Base-by-base conservation (phyloP, 768 basidiomycete species). In the Termitomyces sp. region DNA sequence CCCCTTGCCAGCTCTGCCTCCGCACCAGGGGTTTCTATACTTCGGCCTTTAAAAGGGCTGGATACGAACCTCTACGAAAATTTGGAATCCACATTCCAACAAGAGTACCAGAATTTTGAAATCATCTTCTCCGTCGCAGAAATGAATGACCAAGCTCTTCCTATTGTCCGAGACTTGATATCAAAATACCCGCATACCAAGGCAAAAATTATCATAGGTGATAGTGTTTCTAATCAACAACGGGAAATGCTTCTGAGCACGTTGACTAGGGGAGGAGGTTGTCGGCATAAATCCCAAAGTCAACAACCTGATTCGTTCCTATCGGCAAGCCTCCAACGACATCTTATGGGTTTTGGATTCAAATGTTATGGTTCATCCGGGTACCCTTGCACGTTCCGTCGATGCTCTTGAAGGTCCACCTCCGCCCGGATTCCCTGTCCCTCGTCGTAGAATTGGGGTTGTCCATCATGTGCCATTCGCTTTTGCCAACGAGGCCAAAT, bases 391-490 rank as follows among this genome's bases (percentile, higher is more conserved):
- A 2, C 86, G 93, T 58, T 86, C 93, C 15, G 90, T 98, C 36
- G 91, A 90, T 66, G 77, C 85, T n/a, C 79, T 96, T 44, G 76
- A 72, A 13, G 75, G 75, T 42, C 72, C 80, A 3, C 69, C 78
- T 3, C 58, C 71, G n/a, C 69, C 78, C 4, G 64, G 65, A 48
- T 62, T 74, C 11, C 39, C 62, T 15, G 12, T 27, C 30, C 53
- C 60, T 27, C 66, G 63, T 48, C 77, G 75, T 58, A 81, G 83
- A 48, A 81, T 96, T 45, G 94, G 86, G 4, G 80, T 99, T 9
- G 92, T 99, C 0, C 97, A 99, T 72, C 97, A 99, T 69, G 90
- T 98, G 18, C 97, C 97, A 0, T 91, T 93, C 68, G 96, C 93
- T 1, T 81, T 82, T 55, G 79, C 88, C 58, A 85, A 85, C 60